Conservation (phyloP, 2,329 filamentous ascomycete genomes). For the Trichoderma sp. region DNA sequence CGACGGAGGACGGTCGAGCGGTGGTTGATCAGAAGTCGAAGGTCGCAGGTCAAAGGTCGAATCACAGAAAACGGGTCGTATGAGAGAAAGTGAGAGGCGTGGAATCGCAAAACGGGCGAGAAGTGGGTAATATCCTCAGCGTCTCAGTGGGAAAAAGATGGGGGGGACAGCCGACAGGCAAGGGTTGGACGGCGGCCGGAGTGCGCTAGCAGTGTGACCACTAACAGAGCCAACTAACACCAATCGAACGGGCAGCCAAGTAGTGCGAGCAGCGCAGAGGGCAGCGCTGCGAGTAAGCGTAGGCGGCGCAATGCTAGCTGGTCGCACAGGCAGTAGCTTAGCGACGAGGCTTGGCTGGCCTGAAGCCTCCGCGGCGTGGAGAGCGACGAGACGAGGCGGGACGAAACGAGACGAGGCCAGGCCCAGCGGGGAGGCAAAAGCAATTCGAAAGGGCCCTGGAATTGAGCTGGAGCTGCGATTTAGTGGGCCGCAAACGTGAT, state of each 20-base stretch:
- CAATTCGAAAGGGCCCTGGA: background rate
- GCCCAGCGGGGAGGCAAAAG: background rate
- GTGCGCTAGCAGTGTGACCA: constrained; percentile 25
- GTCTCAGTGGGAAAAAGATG: constrained; percentile 23
- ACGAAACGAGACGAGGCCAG: background rate
- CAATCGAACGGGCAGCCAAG: constrained; percentile 12
- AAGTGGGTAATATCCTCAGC: constrained; percentile 26
- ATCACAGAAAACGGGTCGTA: constrained; percentile 14
- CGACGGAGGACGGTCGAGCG: background rate
- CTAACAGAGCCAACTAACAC: constrained; percentile 16
- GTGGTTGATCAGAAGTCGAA: background rate
- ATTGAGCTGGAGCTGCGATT: constrained; percentile 1
- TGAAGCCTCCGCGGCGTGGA: constrained; percentile 9
- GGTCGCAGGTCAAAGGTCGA: background rate
- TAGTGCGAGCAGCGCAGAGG: background rate
- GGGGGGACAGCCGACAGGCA: constrained; percentile 14
- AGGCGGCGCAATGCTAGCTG: constrained; percentile 2
- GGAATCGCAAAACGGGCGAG: constrained; percentile 23
- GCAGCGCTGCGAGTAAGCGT: background rate
- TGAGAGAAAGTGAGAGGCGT: constrained; percentile 14
- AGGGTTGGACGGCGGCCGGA: constrained; percentile 16
- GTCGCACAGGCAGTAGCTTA: background rate
- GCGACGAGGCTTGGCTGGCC: background rate
- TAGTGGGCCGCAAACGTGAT: constrained; percentile 15
- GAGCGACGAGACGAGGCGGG: background rate